phyloP scores from a whole-genome alignment of 208 protist genomes.

The Trypanosoma brucei region DNA sequence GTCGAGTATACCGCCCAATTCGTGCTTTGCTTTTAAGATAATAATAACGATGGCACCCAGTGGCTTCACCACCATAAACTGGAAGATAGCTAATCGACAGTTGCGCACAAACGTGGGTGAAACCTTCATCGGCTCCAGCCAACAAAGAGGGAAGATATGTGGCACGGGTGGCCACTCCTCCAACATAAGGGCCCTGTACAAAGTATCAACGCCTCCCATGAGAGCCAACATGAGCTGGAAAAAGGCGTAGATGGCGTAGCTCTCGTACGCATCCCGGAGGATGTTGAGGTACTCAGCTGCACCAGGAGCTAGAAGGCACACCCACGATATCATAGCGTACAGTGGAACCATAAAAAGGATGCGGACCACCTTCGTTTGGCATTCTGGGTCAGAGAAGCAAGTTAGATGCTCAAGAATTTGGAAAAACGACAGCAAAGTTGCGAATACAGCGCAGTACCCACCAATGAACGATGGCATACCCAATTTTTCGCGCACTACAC shows the following conservation, averaged over 20 bases:
- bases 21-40: conserved; percentile 63
- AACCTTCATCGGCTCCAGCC: conserved; percentile 77
- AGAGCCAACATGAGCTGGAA: conserved; percentile 91
- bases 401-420: conserved; percentile 90
- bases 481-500: conserved; percentile 32
- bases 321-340: conserved; percentile 86
- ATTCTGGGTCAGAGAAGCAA: conserved; percentile 86
- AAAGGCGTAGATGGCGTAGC: conserved; percentile 94
- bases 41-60: conserved; percentile 77
- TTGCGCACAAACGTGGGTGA: conserved; percentile 83
- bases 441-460: conserved; percentile 88
- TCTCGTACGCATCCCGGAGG: conserved; percentile 90
- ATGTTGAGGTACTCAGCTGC: conserved; percentile 88
- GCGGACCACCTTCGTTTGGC: conserved; percentile 89
- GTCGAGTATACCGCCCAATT: conserved; percentile 76
- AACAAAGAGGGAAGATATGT: conserved; percentile 83
- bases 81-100: conserved; percentile 84
- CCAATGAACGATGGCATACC: conserved; percentile 75
- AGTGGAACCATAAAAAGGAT: conserved; percentile 94
- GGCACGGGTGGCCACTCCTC: conserved; percentile 70
- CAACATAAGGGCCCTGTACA: conserved; percentile 81
- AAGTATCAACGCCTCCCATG: conserved; percentile 85
- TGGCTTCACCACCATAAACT: conserved; percentile 92
- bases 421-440: conserved; percentile 79
- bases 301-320: conserved; percentile 59